phyloP scores from a whole-genome alignment of 2,329 filamentous ascomycete species.

The Colletotrichum sansevieriae region DNA sequence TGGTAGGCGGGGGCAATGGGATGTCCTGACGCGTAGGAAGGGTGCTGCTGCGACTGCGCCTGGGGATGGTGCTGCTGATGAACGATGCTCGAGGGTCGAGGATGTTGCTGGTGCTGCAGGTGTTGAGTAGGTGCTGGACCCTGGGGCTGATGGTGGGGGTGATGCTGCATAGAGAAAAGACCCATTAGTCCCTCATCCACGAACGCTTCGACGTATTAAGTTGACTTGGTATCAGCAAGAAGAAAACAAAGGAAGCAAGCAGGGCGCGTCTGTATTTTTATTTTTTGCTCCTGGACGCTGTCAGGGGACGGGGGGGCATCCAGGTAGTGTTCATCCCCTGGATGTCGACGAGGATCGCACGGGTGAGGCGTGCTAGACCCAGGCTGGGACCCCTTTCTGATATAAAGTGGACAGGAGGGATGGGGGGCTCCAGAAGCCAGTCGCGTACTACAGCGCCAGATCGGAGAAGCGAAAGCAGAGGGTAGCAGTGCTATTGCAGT shows the following conservation, averaged over 20 bases:
- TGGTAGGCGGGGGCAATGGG: constrained; percentile 77
- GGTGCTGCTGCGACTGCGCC: constrained; percentile 72
- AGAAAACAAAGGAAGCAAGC: constrained; percentile 54
- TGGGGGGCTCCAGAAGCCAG: constrained; percentile 30
- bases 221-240: constrained; percentile 43
- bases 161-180: constrained; percentile 78
- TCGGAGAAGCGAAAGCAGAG: constrained; percentile 36
- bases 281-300: constrained; percentile 59
- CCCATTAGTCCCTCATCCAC: constrained; percentile 64
- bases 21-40: constrained; percentile 77
- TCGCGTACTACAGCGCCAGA: constrained; percentile 42
- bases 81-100: constrained; percentile 79
- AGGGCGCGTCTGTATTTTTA: constrained; percentile 65
- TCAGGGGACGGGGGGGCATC: constrained; percentile 58
- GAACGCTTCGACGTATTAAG: constrained; percentile 50
- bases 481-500: background rate
- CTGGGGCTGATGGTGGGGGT: constrained; percentile 79
- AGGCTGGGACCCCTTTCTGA: constrained; percentile 47
- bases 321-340: constrained; percentile 54
- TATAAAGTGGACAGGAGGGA: constrained; percentile 40
- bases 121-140: constrained; percentile 76
- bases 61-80: constrained; percentile 80
- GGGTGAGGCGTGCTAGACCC: constrained; percentile 63
- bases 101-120: constrained; percentile 76
- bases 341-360: constrained; percentile 60